Conservation (phyloP, 768 basidiomycete species). For the Gautieria morchelliformis region DNA sequence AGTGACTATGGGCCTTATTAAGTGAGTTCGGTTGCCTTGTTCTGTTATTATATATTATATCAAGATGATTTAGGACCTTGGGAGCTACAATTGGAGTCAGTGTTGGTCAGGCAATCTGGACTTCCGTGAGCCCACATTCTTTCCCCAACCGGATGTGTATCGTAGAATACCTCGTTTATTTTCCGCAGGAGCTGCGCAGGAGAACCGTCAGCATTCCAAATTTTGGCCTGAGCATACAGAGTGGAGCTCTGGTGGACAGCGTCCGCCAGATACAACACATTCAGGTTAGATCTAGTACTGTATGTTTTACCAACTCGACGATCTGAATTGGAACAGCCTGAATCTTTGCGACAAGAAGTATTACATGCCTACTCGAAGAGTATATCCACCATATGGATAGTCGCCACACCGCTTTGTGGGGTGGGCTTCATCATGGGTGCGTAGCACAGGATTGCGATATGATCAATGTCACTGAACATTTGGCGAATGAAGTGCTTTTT, state of each 20-base stretch:
- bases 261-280: too few relatives aligned
- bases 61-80: slow-evolving; percentile 65
- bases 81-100: slow-evolving; percentile 28
- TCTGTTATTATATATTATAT: slow-evolving; percentile 30
- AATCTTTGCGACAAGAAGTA: slow-evolving; percentile 33
- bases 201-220: too few relatives aligned
- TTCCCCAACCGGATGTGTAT: too few relatives aligned
- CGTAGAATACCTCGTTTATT: neutral
- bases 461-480: neutral
- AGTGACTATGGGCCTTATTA: slow-evolving; percentile 57
- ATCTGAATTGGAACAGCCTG: slow-evolving; percentile 29
- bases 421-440: too few relatives aligned
- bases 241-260: too few relatives aligned
- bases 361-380: slow-evolving; percentile 55
- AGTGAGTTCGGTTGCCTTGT: slow-evolving; percentile 26
- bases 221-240: too few relatives aligned
- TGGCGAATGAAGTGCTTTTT: slow-evolving; percentile 18
- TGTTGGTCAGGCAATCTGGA: too few relatives aligned
- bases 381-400: slow-evolving; percentile 55
- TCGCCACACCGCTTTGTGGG: slow-evolving; percentile 41
- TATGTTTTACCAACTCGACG: neutral
- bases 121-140: slow-evolving; percentile 13
- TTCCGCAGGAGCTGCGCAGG: slow-evolving; percentile 1
- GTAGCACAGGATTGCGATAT: neutral
- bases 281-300: slow-evolving; percentile 20